phyloP scores from a whole-genome alignment of 2,329 filamentous ascomycete species.

The Botrytis cinerea region DNA sequence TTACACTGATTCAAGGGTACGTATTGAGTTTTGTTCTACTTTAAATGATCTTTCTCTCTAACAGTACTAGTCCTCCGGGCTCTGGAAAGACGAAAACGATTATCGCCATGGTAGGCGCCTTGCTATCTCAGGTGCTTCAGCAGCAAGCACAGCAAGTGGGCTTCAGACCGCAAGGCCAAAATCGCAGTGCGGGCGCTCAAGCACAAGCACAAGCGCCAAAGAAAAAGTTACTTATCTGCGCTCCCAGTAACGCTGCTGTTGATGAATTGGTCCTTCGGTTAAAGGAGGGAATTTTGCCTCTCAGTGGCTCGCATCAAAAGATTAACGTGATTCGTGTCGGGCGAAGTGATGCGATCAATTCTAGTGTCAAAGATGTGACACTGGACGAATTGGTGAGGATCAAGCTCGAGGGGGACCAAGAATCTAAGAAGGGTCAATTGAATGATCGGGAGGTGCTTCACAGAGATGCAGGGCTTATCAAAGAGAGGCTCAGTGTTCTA shows the following conservation, averaged over 20 bases:
- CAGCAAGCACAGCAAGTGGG: conserved; percentile 36
- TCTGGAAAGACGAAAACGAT: conserved; percentile 99
- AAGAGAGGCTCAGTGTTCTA: conserved; percentile 71
- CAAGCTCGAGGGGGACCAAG: conserved; percentile 64
- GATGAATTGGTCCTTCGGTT: conserved; percentile 93
- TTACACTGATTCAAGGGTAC: conserved; percentile 90
- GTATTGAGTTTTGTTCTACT: conserved; percentile 33
- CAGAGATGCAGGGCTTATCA: conserved; percentile 68
- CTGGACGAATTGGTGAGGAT: conserved; percentile 87
- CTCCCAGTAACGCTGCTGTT: conserved; percentile 97
- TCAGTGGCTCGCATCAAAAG: conserved; percentile 69
- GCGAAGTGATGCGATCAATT: conserved; percentile 88
- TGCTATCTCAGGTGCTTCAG: conserved; percentile 60
- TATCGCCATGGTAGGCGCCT: conserved; percentile 87
- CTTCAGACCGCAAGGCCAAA: conserved; percentile 42
- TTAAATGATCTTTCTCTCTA: conserved; percentile 35
- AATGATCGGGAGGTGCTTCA: conserved; percentile 59
- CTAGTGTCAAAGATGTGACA: conserved; percentile 85
- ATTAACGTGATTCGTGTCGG: conserved; percentile 89
- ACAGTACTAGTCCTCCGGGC: conserved; percentile 70
- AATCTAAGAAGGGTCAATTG: conserved; percentile 54
- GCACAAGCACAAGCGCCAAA: conserved; percentile 44
- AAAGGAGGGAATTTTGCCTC: conserved; percentile 81
- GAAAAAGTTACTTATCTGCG: conserved; percentile 93
- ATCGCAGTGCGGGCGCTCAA: conserved; percentile 41